Percentiles rank a stretch among this genome's conserved stretches.
Conservation (phyloP, 148 eudicot genomes). For the Polygonum maritimum region DNA sequence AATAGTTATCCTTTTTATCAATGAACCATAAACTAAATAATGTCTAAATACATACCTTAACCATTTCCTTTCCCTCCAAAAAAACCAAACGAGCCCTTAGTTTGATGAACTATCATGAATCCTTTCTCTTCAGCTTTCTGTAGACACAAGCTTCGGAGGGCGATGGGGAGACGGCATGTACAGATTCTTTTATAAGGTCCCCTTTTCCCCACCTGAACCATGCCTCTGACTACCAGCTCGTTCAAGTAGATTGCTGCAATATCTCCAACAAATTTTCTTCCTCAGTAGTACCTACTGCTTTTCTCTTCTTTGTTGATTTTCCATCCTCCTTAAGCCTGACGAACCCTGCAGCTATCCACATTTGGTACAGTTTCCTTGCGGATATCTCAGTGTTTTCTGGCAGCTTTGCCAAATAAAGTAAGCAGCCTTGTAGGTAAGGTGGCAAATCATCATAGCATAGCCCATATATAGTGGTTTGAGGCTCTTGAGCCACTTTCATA, state of each 20-base stretch:
- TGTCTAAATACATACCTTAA: too few relatives aligned
- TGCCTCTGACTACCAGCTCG: neutral
- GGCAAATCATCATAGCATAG: neutral
- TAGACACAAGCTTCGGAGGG: neutral
- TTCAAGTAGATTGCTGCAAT: conserved; percentile 3
- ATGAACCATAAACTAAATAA: too few relatives aligned
- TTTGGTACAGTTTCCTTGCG: neutral
- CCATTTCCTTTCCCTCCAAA: too few relatives aligned
- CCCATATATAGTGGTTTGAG: neutral
- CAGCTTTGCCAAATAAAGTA: neutral
- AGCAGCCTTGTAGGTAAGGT: neutral
- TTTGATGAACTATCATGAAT: neutral
- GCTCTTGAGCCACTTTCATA: neutral
- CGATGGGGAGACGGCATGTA: neutral
- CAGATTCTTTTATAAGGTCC: neutral
- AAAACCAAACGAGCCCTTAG: too few relatives aligned
- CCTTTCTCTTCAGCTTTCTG: neutral
- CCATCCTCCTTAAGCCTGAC: neutral
- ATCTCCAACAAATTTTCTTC: neutral
- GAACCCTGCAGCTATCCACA: conserved; percentile 8
- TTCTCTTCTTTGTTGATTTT: neutral
- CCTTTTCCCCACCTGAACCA: conserved; percentile 5
- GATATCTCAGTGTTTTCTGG: neutral
- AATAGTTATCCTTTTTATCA: too few relatives aligned
- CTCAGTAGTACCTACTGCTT: neutral